Evolutionary conservation across 139 green algal species (phyloP), one percentile per base, ranked within the genome.

Genomic region (Eudorina sp.): DNA sequence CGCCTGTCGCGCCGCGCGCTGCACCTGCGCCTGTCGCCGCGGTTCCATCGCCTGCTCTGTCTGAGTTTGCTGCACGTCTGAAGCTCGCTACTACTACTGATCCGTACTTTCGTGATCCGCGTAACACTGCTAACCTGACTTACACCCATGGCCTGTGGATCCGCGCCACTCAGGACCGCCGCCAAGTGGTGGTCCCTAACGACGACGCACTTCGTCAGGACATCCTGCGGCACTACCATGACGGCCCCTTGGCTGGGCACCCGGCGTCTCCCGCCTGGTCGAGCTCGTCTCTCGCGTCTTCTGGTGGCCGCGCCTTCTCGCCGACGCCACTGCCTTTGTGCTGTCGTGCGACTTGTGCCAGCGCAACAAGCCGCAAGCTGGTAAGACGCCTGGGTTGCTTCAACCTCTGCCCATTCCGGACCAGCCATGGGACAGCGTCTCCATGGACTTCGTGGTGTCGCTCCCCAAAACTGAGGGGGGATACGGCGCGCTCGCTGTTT

Each of bases 401-500:
- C 64, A 73, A 73, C 64, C 64, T 41, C 38, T 73, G 64, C 64
- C 64, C 21, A 38, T 73, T 38, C 64, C 64, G 3, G 29, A 40
- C 38, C 13, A 34, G 27, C 64, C 64, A 23, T 73, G 64, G 64
- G 64, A 73, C 3, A 73, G 64, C 38, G 64, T 73, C 38, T 73
- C 64, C 64, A 43, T 73, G 29, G 64, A 73, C 29, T 73, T 43
- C 64, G 16, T 73, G 18, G 64, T 73, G 13, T 18, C 64, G 64
- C 64, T 73, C 13, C 64, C 64, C 64, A 73, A 73, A 73, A 73
- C 64, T 73, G 64, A 73, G 64, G 64, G 64, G 64, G 64, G 64
- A 73, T 73, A 73, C 64, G 64, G 92, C 62, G 62, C 83, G 7
- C 85, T 95, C 23, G 7, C 93, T 0, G 89, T 94, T 0, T 79